Evolutionary conservation across 257 asterid genomes (phyloP).

Genomic region (Ilex aquifolium): DNA sequence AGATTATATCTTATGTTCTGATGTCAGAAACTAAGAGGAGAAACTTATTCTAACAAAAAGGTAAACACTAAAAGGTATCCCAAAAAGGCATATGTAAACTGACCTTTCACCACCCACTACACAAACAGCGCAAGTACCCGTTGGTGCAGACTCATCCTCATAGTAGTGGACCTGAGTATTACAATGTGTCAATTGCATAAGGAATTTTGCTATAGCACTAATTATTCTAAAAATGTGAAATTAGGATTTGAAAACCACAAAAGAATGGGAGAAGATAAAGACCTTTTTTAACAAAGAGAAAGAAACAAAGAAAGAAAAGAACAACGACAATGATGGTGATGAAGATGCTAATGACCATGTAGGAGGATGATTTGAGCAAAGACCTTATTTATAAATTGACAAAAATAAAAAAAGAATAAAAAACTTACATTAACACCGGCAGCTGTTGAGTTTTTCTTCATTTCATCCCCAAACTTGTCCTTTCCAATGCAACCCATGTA

Average conservation of each 20-base stretch:
- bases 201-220: neutral
- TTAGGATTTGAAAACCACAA: neutral
- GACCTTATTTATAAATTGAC: neutral
- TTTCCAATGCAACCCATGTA: conserved; percentile 62
- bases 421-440: conserved; percentile 76
- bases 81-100: conserved; percentile 14
- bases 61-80: neutral
- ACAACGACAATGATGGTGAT: neutral
- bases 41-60: neutral
- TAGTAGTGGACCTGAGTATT: conserved; percentile 65
- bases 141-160: conserved; percentile 76
- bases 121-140: conserved; percentile 95
- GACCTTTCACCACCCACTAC: conserved; percentile 92
- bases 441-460: conserved; percentile 66
- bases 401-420: conserved; percentile 3
- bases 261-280: conserved; percentile 5
- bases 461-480: conserved; percentile 83
- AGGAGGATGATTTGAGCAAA: neutral
- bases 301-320: neutral
- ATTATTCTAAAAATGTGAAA: neutral
- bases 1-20: neutral
- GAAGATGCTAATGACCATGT: neutral
- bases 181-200: conserved; percentile 7
- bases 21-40: neutral
- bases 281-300: neutral